Conservation (phyloP, 2,329 filamentous ascomycete genomes). For the Paramyrothecium roridum region DNA sequence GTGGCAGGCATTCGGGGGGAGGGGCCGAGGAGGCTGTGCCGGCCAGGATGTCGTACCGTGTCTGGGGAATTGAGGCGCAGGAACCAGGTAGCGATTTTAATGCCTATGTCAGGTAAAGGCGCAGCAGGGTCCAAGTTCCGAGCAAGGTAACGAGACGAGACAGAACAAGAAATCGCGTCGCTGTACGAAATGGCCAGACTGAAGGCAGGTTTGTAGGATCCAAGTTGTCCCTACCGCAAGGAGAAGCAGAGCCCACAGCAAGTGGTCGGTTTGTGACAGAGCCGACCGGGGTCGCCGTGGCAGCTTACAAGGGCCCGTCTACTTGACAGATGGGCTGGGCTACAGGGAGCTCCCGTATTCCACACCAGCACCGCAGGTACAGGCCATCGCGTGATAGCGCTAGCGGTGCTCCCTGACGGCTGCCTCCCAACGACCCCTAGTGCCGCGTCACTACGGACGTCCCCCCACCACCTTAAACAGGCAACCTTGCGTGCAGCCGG, state of each 20-base stretch:
- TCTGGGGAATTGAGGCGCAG: neutral
- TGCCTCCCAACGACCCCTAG: neutral
- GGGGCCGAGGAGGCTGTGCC: neutral
- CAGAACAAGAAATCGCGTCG: neutral
- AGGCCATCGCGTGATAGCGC: neutral
- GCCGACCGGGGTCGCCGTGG: neutral
- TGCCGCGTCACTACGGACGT: too few relatives aligned
- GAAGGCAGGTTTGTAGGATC: slow-evolving; percentile 1
- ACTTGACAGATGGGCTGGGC: too few relatives aligned
- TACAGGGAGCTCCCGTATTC: too few relatives aligned
- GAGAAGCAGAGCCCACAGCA: neutral
- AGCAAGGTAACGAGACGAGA: neutral
- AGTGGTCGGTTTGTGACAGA: neutral
- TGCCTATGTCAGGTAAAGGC: neutral
- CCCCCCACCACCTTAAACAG: too few relatives aligned
- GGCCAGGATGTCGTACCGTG: neutral
- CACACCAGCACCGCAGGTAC: neutral
- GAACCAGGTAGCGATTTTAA: neutral
- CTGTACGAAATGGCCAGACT: neutral
- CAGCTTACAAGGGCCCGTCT: neutral
- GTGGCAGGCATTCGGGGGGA: neutral
- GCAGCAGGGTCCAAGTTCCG: neutral
- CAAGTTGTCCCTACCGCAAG: neutral
- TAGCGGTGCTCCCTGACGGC: neutral
- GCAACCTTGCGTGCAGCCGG: too few relatives aligned